These are phyloP conservation scores for Exophiala dermatitidis DNA, from an alignment of 2,329 filamentous ascomycete genomes.

Conservation along the genomic window DNA sequence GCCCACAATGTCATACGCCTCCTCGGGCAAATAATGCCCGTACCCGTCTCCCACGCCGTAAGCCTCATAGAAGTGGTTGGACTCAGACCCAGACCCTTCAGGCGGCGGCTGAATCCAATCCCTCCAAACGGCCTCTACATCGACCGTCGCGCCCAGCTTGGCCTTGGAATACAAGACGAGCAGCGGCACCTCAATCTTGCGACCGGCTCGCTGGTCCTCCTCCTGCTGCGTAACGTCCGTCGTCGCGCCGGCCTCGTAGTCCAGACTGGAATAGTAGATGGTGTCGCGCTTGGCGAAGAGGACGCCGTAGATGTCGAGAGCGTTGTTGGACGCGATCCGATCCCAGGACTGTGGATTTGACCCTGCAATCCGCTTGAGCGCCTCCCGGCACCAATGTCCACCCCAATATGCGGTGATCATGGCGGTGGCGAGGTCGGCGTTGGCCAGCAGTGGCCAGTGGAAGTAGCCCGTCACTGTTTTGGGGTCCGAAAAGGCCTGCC, in stretches of 20 bases:
- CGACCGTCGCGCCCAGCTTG: conserved; percentile 35
- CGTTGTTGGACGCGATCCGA: conserved; percentile 30
- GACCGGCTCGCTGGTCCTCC: conserved; percentile 40
- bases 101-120: conserved; percentile 35
- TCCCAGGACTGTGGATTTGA: conserved; percentile 20
- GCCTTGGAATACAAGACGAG: conserved; percentile 41
- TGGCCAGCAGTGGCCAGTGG: conserved; percentile 49
- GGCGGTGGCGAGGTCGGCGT: conserved; percentile 37
- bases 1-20: conserved; percentile 34
- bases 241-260: conserved; percentile 42
- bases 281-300: conserved; percentile 40
- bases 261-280: conserved; percentile 40
- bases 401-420: conserved; percentile 41
- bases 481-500: conserved; percentile 37
- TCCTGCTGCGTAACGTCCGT: conserved; percentile 41
- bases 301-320: conserved; percentile 39
- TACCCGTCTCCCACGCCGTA: conserved; percentile 26
- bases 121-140: conserved; percentile 38
- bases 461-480: conserved; percentile 36
- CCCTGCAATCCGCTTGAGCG: conserved; percentile 32
- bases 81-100: conserved; percentile 5
- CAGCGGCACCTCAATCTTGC: conserved; percentile 38
- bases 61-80: conserved; percentile 6
- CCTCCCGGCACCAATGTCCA: conserved; percentile 33
- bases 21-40: conserved; percentile 45